These are phyloP conservation scores for Penicillium bovifimosum DNA, from an alignment of 495 filamentous ascomycete species.

Conservation along the genomic window DNA sequence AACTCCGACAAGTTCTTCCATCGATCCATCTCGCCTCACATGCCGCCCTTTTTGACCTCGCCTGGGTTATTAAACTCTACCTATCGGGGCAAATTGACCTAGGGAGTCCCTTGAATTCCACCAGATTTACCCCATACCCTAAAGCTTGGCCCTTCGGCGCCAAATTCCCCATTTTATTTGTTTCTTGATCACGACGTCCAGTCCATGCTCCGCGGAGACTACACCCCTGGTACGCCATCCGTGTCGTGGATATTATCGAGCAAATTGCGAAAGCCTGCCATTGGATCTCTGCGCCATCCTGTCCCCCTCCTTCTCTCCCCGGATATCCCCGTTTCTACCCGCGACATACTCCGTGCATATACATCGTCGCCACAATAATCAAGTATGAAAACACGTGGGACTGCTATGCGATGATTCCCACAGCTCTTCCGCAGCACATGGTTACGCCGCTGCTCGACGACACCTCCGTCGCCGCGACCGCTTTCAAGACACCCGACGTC, in stretches of 20 bases:
- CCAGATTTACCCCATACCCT: not conserved
- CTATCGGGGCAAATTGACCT: not conserved
- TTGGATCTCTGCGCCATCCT: not conserved
- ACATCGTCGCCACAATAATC: not conserved
- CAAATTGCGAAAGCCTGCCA: not conserved
- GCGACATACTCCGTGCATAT: not conserved
- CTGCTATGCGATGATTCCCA: slow-evolving; percentile 41
- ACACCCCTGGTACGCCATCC: not conserved
- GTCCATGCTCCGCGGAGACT: not conserved
- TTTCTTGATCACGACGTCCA: not conserved
- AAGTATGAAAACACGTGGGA: slow-evolving; percentile 27
- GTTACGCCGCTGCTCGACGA: slow-evolving; percentile 34
- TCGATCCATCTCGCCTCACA: slow-evolving; percentile 7
- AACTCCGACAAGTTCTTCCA: slow-evolving; percentile 7
- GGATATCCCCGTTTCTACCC: not conserved
- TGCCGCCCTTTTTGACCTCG: not conserved
- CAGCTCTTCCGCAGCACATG: slow-evolving; percentile 34
- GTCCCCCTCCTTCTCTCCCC: not conserved
- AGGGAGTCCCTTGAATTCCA: too few species aligned
- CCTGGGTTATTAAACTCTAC: not conserved
- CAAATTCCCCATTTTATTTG: not conserved
- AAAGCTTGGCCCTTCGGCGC: not conserved
- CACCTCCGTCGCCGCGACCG: not conserved
- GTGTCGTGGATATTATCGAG: not conserved
- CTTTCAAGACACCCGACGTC: not conserved